Conservation (phyloP, 2,329 filamentous ascomycete genomes). For the Arachnomyces sp. region DNA sequence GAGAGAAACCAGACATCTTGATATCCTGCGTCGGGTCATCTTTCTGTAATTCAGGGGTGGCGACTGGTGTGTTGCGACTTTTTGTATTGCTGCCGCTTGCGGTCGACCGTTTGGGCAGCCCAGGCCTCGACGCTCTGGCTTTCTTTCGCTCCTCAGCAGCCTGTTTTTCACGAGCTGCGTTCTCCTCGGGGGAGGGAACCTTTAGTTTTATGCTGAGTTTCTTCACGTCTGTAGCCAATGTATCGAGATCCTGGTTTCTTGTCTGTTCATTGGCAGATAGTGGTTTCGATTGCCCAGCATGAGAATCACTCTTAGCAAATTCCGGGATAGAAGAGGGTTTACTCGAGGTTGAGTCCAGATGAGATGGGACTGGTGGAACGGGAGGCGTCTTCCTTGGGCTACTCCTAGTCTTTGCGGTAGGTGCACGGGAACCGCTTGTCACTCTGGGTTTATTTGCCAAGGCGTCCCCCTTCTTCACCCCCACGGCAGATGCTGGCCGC, state of each 20-base stretch:
- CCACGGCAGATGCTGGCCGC: slow-evolving; percentile 14
- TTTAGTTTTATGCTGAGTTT: slow-evolving; percentile 50
- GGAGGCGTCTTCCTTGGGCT: slow-evolving; percentile 33
- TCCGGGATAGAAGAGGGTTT: slow-evolving; percentile 12
- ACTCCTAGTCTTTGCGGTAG: slow-evolving; percentile 26
- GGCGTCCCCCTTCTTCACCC: slow-evolving; percentile 22
- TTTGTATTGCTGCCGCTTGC: slow-evolving; percentile 3
- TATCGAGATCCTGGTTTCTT: slow-evolving; percentile 38
- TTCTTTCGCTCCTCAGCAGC: slow-evolving; percentile 34
- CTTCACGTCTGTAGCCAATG: slow-evolving; percentile 45
- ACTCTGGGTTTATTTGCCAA: slow-evolving; percentile 54
- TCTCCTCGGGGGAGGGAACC: slow-evolving; percentile 49
- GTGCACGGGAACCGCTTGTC: slow-evolving; percentile 37
- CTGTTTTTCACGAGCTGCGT: slow-evolving; percentile 44
- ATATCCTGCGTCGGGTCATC: neutral
- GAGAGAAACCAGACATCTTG: neutral
- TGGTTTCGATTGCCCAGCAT: slow-evolving; percentile 5
- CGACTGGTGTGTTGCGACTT: neutral
- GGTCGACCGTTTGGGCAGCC: slow-evolving; percentile 27
- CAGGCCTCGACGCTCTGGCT: slow-evolving; percentile 16
- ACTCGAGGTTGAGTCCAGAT: slow-evolving; percentile 19
- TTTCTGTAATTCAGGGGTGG: neutral
- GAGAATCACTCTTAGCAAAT: neutral
- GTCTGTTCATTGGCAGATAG: slow-evolving; percentile 13
- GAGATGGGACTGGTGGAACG: slow-evolving; percentile 34